Evolutionary conservation across 768 basidiomycete genomes (phyloP).

Genomic region (Termitomyces sp.): DNA sequence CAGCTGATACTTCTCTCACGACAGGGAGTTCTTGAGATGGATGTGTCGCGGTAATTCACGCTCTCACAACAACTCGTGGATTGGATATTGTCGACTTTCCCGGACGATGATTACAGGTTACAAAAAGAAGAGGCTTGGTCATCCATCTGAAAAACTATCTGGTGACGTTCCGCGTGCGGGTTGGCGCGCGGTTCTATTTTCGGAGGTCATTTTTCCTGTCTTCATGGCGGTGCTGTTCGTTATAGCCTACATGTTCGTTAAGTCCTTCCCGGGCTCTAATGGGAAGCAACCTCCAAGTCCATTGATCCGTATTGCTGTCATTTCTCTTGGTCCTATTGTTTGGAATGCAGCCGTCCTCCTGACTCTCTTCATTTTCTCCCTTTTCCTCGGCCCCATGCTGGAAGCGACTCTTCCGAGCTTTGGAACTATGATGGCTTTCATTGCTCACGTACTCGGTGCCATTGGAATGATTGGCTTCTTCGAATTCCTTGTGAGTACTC

Average conservation of each 20-base stretch:
- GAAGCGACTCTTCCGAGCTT: constrained; percentile 82
- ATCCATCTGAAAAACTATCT: constrained; percentile 95
- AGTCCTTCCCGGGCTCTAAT: constrained; percentile 65
- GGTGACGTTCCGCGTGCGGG: constrained; percentile 91
- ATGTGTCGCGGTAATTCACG: constrained; percentile 98
- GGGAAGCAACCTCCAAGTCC: constrained; percentile 72
- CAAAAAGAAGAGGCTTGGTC: constrained; percentile 96
- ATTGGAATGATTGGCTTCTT: constrained; percentile 92
- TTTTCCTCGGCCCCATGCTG: constrained; percentile 91
- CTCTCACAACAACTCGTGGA: constrained; percentile 98
- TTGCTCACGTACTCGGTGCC: constrained; percentile 78
- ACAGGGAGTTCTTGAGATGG: constrained; percentile 95
- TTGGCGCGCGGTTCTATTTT: constrained; percentile 86
- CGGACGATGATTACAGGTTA: constrained; percentile 99
- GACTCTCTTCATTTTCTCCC: constrained; percentile 81
- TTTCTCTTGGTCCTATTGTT: constrained; percentile 91
- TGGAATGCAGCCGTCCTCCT: constrained; percentile 90
- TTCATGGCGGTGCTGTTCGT: constrained; percentile 83
- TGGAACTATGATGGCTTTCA: constrained; percentile 86
- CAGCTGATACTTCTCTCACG: constrained; percentile 3
- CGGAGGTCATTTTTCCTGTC: constrained; percentile 82
- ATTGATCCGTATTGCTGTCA: constrained; percentile 88
- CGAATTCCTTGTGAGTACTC: constrained; percentile 78
- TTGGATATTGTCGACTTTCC: constrained; percentile 97
- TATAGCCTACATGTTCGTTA: constrained; percentile 89